Evolutionary conservation across 1,284 basidiomycete genomes (phyloP).

Genomic region (Volvariella volvacea): DNA sequence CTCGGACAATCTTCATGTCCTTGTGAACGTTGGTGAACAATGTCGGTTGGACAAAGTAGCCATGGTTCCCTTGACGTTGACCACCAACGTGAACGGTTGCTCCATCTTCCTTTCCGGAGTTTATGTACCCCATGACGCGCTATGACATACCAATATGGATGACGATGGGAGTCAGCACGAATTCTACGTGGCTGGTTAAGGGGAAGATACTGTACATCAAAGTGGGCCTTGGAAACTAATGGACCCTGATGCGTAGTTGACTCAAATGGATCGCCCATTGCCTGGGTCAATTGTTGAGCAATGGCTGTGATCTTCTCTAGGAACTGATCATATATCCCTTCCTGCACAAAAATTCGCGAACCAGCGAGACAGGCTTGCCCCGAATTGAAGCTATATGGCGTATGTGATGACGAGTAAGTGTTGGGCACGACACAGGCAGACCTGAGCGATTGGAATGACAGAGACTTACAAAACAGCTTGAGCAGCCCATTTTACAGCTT

Average conservation of each 20-base stretch:
- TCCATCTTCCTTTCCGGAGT: slow-evolving; percentile 78
- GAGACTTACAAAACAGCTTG: slow-evolving; percentile 69
- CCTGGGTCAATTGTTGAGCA: slow-evolving; percentile 38
- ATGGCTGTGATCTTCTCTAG: slow-evolving; percentile 47
- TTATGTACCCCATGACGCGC: slow-evolving; percentile 59
- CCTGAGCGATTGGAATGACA: slow-evolving; percentile 13
- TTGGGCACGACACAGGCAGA: too few species aligned
- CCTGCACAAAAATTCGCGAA: slow-evolving; percentile 81
- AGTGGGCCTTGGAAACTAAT: slow-evolving; percentile 74
- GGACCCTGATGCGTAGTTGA: slow-evolving; percentile 75
- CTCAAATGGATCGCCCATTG: slow-evolving; percentile 76
- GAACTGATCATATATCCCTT: slow-evolving; percentile 75
- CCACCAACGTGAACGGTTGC: slow-evolving; percentile 80
- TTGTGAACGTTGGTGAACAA: slow-evolving; percentile 76
- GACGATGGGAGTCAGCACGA: not conserved
- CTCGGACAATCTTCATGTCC: slow-evolving; percentile 80
- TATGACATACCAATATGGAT: too few species aligned
- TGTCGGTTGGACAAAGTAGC: slow-evolving; percentile 74
- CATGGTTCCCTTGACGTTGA: slow-evolving; percentile 63
- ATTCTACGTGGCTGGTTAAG: not conserved
- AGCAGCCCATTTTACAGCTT: slow-evolving; percentile 77
- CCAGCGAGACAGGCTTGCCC: slow-evolving; percentile 81
- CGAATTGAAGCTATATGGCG: slow-evolving; percentile 27
- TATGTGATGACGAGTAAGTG: too few species aligned
- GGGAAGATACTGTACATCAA: slow-evolving; percentile 39